Evolutionary conservation across 176 grass and related monocot species (phyloP), one percentile per base, ranked within the genome.

Genomic region (Oryza australiensis): DNA sequence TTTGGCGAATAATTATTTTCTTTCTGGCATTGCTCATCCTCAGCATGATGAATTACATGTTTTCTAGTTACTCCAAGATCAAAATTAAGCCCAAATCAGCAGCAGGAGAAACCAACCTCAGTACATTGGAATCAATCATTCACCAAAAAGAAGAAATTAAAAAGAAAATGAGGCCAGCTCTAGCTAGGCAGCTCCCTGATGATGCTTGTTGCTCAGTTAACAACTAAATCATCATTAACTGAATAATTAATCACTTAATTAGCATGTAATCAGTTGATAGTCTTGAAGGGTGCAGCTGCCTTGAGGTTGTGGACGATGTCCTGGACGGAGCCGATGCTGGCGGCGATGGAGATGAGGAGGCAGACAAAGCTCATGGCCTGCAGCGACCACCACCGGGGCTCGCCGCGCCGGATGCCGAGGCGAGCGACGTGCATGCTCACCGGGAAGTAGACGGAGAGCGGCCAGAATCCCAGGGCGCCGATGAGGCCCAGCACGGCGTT

Each of bases 281-380:
- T 90, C 83, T 89, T 94, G 75, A 99, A 99, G 0, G 87, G 97
- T 7, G 89, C 63, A 32, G 93, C 93, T 3, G 75, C 72, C 72
- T 90, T 99, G 64, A 99, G 79, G 80, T 96, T 99, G 86, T 90
- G 93, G 32, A 99, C 97, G 75, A 99, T 94, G 84, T 99, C 97
- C 55, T 93, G 89, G 73, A 99, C 87, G 38, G 97, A 99, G 0
- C 93, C 97, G 71, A 99, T 46, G 59, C 93, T 90, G 8, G 93
- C 93, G 5, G 89, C 97, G 30, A 96, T 3, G 75, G 97, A 99
- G 76, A 99, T 86, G 70, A 96, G 79, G 7, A 99, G 85, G 69
- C 93, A 99, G 70, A 86, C 18, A 43, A 99, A 89, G 82, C 97
- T 99, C 80, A 99, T 86, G 34, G 87, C 83, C 90, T 99, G 97